These are phyloP conservation scores for Yarrowia deformans DNA, from an alignment of 805 yeast species.

Conservation along the genomic window DNA sequence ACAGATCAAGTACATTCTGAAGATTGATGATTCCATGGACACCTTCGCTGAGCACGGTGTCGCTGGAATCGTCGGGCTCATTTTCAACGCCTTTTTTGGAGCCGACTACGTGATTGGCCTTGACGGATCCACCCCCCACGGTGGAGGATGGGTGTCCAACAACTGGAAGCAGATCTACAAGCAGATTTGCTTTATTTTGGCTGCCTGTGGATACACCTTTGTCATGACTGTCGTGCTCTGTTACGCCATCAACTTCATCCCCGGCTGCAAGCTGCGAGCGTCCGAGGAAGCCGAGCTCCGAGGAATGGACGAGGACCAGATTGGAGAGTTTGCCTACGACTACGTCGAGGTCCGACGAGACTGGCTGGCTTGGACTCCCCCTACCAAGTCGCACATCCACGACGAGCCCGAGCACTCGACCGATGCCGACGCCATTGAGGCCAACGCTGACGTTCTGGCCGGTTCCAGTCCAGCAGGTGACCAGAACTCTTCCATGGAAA, in stretches of 20 bases:
- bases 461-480: conserved; percentile 23
- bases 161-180: conserved; percentile 91
- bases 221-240: conserved; percentile 82
- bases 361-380: conserved; percentile 58
- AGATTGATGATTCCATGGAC: conserved; percentile 93
- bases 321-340: conserved; percentile 98
- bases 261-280: conserved; percentile 81
- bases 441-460: conserved; percentile 21
- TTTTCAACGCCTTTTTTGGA: conserved; percentile 87
- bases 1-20: conserved; percentile 77
- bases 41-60: conserved; percentile 98
- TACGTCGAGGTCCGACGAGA: conserved; percentile 96
- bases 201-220: conserved; percentile 74
- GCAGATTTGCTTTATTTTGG: conserved; percentile 83
- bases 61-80: conserved; percentile 88
- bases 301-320: conserved; percentile 96
- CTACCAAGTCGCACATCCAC: conserved; percentile 41
- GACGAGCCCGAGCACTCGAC: conserved; percentile 12
- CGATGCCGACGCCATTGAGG: conserved; percentile 29
- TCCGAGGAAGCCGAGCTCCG: conserved; percentile 82
- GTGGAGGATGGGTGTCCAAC: conserved; percentile 91
- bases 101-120: conserved; percentile 88
- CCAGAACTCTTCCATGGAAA: conserved; percentile 33
- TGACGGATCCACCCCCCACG: conserved; percentile 83
- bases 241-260: conserved; percentile 74